Conservation (phyloP, 129 eudicot species). For the Helianthus tuberosus region DNA sequence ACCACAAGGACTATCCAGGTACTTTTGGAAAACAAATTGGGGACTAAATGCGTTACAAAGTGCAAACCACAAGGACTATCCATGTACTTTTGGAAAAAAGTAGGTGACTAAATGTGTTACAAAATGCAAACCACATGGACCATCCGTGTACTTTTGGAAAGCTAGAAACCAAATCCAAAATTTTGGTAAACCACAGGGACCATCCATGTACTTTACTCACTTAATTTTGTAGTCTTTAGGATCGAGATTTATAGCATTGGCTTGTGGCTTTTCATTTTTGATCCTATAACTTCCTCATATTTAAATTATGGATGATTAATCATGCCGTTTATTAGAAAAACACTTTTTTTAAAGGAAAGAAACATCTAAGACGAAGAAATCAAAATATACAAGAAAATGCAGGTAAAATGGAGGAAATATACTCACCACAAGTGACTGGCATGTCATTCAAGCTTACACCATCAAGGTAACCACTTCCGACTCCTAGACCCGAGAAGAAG, state of each 20-base stretch:
- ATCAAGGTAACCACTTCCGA: constrained; percentile 77
- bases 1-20: too few species aligned
- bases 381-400: constrained; percentile 12
- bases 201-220: too few species aligned
- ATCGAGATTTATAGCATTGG: not conserved
- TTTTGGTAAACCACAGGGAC: too few species aligned
- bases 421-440: constrained; percentile 83
- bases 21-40: too few species aligned
- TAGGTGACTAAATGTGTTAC: too few species aligned
- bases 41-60: too few species aligned
- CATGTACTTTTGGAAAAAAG: too few species aligned
- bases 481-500: constrained; percentile 74
- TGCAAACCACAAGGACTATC: too few species aligned
- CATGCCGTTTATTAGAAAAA: not conserved
- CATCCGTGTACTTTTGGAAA: too few species aligned
- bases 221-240: not conserved
- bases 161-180: too few species aligned
- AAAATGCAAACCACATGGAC: too few species aligned
- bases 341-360: constrained; percentile 17
- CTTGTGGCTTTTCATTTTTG: not conserved
- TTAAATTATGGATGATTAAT: not conserved
- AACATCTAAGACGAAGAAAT: constrained; percentile 7
- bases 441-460: constrained; percentile 74
- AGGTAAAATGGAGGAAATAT: constrained; percentile 15
- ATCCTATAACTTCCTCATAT: not conserved